These are phyloP conservation scores for Diaporthe sp. DNA, from an alignment of 2,329 filamentous ascomycete species.

Conservation along the genomic window DNA sequence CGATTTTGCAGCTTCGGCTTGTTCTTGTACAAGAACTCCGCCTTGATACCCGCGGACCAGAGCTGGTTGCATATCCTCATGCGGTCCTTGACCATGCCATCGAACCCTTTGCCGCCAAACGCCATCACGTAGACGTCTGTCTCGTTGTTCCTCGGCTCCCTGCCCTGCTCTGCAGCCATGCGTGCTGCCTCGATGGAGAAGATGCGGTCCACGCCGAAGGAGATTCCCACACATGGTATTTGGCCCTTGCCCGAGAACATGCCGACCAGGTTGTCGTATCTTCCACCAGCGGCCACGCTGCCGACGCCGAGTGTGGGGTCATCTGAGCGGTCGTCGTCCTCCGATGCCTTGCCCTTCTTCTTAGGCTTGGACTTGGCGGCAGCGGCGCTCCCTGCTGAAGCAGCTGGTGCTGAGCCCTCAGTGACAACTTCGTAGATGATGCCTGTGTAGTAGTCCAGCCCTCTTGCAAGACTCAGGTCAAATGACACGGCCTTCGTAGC, in stretches of 20 bases:
- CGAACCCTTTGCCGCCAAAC: slow-evolving; percentile 88
- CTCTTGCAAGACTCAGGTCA: slow-evolving; percentile 89
- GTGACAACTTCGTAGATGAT: slow-evolving; percentile 47
- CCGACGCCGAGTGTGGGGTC: slow-evolving; percentile 88
- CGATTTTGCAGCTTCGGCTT: slow-evolving; percentile 87
- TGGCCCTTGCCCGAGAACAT: slow-evolving; percentile 85
- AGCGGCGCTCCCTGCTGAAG: slow-evolving; percentile 50
- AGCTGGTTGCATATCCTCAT: slow-evolving; percentile 82
- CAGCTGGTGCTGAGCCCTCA: slow-evolving; percentile 48
- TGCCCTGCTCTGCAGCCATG: slow-evolving; percentile 73
- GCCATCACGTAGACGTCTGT: slow-evolving; percentile 97
- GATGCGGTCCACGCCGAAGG: slow-evolving; percentile 91
- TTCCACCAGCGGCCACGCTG: slow-evolving; percentile 86
- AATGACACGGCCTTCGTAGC: slow-evolving; percentile 83
- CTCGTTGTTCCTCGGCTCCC: slow-evolving; percentile 64
- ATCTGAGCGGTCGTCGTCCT: slow-evolving; percentile 76
- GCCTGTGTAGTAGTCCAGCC: slow-evolving; percentile 83
- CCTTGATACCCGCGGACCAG: slow-evolving; percentile 91
- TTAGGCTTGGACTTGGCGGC: slow-evolving; percentile 56
- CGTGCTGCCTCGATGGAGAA: slow-evolving; percentile 87
- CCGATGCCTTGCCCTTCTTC: slow-evolving; percentile 65
- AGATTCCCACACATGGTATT: slow-evolving; percentile 88
- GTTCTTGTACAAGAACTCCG: slow-evolving; percentile 89
- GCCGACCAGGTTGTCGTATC: slow-evolving; percentile 89
- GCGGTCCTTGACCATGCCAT: slow-evolving; percentile 83